Conservation (phyloP, 495 filamentous ascomycete genomes). For the Patellaria atrata region DNA sequence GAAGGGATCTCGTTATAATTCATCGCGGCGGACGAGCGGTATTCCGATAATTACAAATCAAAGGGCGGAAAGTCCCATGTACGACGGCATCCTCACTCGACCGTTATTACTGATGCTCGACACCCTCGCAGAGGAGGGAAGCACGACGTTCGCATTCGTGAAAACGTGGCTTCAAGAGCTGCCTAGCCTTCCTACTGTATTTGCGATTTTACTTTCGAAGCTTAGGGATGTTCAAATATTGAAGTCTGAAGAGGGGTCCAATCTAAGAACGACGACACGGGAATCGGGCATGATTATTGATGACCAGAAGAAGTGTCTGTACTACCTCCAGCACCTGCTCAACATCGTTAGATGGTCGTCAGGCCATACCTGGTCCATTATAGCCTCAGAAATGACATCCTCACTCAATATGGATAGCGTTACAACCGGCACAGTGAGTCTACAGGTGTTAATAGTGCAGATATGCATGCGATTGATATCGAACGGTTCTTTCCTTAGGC, state of each 20-base stretch:
- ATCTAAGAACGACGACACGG: too few relatives aligned
- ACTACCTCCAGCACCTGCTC: conserved; percentile 61
- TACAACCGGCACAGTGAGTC: conserved; percentile 36
- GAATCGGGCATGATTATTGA: conserved; percentile 29
- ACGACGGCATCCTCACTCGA: conserved; percentile 60
- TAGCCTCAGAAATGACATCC: conserved; percentile 38
- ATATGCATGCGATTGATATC: conserved; percentile 24
- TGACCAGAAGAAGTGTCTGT: conserved; percentile 61
- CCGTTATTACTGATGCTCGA: conserved; percentile 77
- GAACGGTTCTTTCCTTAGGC: too few relatives aligned
- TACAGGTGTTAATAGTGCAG: conserved; percentile 49
- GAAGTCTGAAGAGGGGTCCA: too few relatives aligned
- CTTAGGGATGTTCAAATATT: conserved; percentile 17
- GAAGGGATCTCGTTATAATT: conserved; percentile 4
- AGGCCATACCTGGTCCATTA: conserved; percentile 43
- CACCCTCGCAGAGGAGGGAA: conserved; percentile 54
- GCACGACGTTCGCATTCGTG: conserved; percentile 59
- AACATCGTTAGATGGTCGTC: conserved; percentile 53
- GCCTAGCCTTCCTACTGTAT: conserved; percentile 44
- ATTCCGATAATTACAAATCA: conserved; percentile 18
- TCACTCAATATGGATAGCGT: conserved; percentile 46
- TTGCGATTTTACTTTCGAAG: conserved; percentile 18
- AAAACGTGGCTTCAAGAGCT: conserved; percentile 73
- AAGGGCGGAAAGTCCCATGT: conserved; percentile 32
- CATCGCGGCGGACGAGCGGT: conserved; percentile 15